Conservation (phyloP, 2,329 filamentous ascomycete species). For the Cladosporium sp. region DNA sequence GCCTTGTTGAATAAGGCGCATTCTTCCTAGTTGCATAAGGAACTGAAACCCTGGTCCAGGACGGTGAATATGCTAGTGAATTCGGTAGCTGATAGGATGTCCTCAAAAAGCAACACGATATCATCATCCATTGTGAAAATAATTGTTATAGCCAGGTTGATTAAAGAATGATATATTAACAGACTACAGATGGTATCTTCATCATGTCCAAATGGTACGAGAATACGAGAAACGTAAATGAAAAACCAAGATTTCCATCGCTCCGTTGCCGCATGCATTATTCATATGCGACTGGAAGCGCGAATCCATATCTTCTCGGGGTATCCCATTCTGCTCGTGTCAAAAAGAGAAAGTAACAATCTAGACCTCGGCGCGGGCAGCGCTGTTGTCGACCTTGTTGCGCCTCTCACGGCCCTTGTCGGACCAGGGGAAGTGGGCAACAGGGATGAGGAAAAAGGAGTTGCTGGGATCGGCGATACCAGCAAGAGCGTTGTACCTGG, state of each 20-base stretch:
- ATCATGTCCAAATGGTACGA: not conserved
- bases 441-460: conserved; percentile 87
- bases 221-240: too few species aligned
- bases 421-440: conserved; percentile 94
- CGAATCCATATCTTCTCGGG: not conserved
- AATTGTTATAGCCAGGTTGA: too few species aligned
- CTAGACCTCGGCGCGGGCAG: conserved; percentile 27
- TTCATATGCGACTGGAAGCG: not conserved
- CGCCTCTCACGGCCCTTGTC: conserved; percentile 65
- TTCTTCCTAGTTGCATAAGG: too few species aligned
- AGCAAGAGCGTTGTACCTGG: conserved; percentile 48
- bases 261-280: not conserved
- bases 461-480: conserved; percentile 53
- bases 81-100: too few species aligned
- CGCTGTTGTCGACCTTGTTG: conserved; percentile 41
- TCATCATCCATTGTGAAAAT: too few species aligned
- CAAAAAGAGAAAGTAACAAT: not conserved
- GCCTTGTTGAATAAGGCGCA: too few species aligned
- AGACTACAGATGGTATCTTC: not conserved
- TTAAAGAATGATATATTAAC: not conserved
- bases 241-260: not conserved
- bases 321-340: not conserved
- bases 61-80: too few species aligned
- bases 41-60: too few species aligned
- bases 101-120: too few species aligned